Evolutionary conservation across 75 land plant genomes (phyloP), one percentile per base, ranked within the genome.

Genomic region (Ceratopteris richardii): DNA sequence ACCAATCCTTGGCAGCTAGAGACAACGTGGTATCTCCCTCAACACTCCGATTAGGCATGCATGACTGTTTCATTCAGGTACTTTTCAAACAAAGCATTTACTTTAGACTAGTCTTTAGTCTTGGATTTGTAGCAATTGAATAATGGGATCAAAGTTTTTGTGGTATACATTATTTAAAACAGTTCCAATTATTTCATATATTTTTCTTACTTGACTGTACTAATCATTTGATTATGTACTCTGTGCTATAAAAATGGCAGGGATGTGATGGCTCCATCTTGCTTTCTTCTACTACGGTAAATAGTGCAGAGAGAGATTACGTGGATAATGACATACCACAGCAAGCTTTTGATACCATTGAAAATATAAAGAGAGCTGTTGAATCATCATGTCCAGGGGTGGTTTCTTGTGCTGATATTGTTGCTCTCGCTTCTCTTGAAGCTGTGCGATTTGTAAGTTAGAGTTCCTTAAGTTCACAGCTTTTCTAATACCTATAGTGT

Each of bases 231-330:
- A 9, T 9, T 33, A 33, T 33, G 37, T 33, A 4, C 37, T n/a
- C n/a, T n/a, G n/a, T n/a, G n/a, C n/a, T n/a, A n/a, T n/a, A n/a
- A n/a, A n/a, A 33, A 33, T 4, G 37, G 37, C 37, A 71, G 74
- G 74, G 74, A 30, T 71, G 74, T 18, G 74, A 71, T 66, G 63
- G 74, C 11, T 71, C 74, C 39, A 66, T 71, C 1, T 47, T 71
- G 55, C 43, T 71, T 18, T 31, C 48, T 0, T 71, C 74, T 1
- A 71, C 74, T n/a, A 5, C 57, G 27, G 51, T 25, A 16, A 71
- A 58, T 24, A 57, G 5, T 30, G 74, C 74, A 27, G 74, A 71
- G 41, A 47, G 71, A 19, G 74, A 71, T 27, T 55, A 60, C 17
- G 44, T 39, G 2, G 62, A 57, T 28, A 71, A 71, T 25, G 70